phyloP scores from a whole-genome alignment of 2,329 filamentous ascomycete species.

The Diplodia mutila region DNA sequence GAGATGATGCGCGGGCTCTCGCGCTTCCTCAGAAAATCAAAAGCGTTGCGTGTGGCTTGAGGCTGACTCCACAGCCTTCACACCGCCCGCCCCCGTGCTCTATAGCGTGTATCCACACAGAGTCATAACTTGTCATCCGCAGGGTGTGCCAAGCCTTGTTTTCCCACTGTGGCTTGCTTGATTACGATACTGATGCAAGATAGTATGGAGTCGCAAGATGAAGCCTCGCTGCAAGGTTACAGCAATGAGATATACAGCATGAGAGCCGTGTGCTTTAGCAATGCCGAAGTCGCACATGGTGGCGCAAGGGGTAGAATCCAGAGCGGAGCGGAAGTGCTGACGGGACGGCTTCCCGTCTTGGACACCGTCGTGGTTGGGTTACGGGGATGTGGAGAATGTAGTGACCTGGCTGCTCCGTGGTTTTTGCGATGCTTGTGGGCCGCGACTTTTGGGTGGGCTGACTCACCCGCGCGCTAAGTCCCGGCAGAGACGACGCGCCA shows the following conservation, averaged over 20 bases:
- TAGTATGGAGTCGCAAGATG: not conserved
- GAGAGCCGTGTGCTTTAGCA: not conserved
- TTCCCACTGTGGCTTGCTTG: not conserved
- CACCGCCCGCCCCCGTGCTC: not conserved
- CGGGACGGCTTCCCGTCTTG: not conserved
- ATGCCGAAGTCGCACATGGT: not conserved
- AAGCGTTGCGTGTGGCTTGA: not conserved
- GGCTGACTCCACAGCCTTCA: not conserved
- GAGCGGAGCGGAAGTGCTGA: not conserved
- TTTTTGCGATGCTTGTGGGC: not conserved
- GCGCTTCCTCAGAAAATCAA: not conserved
- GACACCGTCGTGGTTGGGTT: conserved; percentile 6
- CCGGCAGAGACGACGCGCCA: not conserved
- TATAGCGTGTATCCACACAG: not conserved
- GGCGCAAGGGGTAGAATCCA: not conserved
- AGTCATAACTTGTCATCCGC: not conserved
- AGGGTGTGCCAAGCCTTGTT: not conserved
- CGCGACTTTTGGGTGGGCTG: not conserved
- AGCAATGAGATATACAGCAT: no score
- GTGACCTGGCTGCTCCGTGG: no score
- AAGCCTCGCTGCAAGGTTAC: no score
- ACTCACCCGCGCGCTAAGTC: not conserved
- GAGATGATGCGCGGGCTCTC: not conserved
- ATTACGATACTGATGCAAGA: not conserved
- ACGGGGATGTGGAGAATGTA: not conserved